phyloP scores from a whole-genome alignment of 169 alveolate genomes.

The Plasmodium reichenowi region DNA sequence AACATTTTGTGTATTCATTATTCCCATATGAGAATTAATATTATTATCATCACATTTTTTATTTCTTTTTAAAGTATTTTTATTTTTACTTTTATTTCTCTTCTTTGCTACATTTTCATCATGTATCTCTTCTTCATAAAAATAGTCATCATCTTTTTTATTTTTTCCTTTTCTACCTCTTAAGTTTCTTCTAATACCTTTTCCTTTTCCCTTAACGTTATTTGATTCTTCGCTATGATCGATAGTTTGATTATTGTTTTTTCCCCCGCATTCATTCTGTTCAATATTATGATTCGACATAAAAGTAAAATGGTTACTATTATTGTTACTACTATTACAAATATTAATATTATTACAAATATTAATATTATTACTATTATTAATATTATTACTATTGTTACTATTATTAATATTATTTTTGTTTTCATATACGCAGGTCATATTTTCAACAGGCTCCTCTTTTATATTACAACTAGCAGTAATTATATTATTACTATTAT shows the following conservation, averaged over 20 bases:
- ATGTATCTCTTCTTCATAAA: slow-evolving; percentile 20
- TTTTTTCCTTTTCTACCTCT: slow-evolving; percentile 35
- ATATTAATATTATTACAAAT: too few species aligned
- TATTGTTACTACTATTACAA: too few species aligned
- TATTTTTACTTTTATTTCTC: slow-evolving; percentile 37
- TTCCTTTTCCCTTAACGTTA: slow-evolving; percentile 5
- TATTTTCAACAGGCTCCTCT: too few species aligned
- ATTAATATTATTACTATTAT: too few species aligned
- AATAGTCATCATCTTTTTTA: slow-evolving; percentile 18
- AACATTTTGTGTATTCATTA: slow-evolving; percentile 8
- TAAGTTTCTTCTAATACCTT: slow-evolving; percentile 26
- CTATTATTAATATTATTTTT: too few species aligned
- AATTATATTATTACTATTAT: too few species aligned
- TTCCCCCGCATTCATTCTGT: too few species aligned
- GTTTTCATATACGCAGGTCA: too few species aligned
- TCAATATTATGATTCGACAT: too few species aligned
- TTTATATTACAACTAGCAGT: too few species aligned
- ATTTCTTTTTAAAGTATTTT: slow-evolving; percentile 1
- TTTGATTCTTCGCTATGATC: neutral
- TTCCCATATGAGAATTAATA: neutral
- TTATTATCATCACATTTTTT: neutral
- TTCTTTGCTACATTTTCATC: neutral
- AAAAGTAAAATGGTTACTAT: too few species aligned
- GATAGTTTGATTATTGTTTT: neutral
- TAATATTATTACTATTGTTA: too few species aligned